These are phyloP conservation scores for Colletotrichum lindemuthianum DNA, from an alignment of 2,329 filamentous ascomycete genomes.

Conservation along the genomic window DNA sequence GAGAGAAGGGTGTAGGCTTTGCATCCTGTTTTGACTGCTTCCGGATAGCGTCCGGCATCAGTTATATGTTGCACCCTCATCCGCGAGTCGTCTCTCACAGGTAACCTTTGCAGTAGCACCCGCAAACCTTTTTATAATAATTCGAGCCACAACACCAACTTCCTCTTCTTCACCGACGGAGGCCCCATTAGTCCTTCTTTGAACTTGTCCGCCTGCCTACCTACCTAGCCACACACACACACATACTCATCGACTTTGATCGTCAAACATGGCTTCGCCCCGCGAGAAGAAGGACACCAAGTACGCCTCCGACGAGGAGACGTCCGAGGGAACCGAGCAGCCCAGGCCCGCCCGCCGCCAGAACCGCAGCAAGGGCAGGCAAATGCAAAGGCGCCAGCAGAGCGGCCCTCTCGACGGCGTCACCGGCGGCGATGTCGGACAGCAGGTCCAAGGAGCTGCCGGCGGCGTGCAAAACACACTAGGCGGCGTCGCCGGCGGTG, in stretches of 20 bases:
- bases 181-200: conserved; percentile 10
- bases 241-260: background rate
- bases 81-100: conserved; percentile 1
- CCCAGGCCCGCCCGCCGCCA: conserved; percentile 40
- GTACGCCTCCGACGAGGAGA: conserved; percentile 50
- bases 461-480: conserved; percentile 53
- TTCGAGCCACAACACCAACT: conserved; percentile 4
- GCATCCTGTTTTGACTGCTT: conserved; percentile 36
- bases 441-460: conserved; percentile 49
- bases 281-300: conserved; percentile 44
- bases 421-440: conserved; percentile 40
- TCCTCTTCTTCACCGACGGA: conserved; percentile 2
- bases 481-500: conserved; percentile 51
- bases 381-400: conserved; percentile 40
- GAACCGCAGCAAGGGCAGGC: conserved; percentile 37
- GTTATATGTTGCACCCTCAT: conserved; percentile 37
- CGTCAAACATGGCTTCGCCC: conserved; percentile 43
- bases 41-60: conserved; percentile 29
- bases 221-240: background rate
- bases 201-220: conserved; percentile 23
- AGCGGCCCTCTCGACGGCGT: conserved; percentile 45
- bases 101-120: conserved; percentile 14
- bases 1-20: conserved; percentile 31
- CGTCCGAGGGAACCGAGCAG: conserved; percentile 44
- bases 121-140: conserved; percentile 16